These are phyloP conservation scores for Garcia nutans DNA, from an alignment of 345 rosid species.

Conservation along the genomic window DNA sequence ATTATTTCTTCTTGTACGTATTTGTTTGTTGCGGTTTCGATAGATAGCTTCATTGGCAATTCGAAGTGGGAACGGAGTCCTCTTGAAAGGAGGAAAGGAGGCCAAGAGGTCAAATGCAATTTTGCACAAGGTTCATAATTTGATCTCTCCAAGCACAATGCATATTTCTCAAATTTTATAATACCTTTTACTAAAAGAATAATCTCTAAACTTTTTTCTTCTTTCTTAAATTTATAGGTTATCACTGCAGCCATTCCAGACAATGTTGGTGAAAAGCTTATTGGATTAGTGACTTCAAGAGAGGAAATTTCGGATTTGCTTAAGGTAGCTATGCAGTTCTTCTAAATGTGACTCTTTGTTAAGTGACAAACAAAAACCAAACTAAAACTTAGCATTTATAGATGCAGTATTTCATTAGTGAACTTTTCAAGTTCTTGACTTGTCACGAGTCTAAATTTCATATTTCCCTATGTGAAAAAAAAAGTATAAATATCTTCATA, in stretches of 20 bases:
- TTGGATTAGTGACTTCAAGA: conserved; percentile 91
- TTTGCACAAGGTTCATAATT: conserved; percentile 73
- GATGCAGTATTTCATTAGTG: no score
- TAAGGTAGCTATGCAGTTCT: conserved; percentile 46
- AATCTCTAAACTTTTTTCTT: conserved; percentile 8
- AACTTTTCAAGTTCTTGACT: no score
- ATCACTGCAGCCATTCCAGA: conserved; percentile 89
- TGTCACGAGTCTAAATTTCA: no score
- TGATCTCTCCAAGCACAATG: background rate
- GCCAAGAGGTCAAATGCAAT: conserved; percentile 89
- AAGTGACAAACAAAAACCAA: background rate
- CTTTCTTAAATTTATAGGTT: conserved; percentile 44
- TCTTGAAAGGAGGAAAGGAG: conserved; percentile 97
- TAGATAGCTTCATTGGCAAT: conserved; percentile 96
- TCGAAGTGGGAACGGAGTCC: conserved; percentile 93
- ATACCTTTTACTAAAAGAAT: no score
- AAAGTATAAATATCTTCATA: no score
- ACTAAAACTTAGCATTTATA: conserved; percentile 21
- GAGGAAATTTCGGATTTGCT: conserved; percentile 97
- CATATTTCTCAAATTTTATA: no score
- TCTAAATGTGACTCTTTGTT: background rate
- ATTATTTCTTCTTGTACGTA: no score
- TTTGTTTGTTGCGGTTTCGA: conserved; percentile 14
- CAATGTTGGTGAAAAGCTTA: conserved; percentile 67
- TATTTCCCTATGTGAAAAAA: no score